These are phyloP conservation scores for Xylogone sp. DNA, from an alignment of 2,329 filamentous ascomycete species.

Conservation along the genomic window DNA sequence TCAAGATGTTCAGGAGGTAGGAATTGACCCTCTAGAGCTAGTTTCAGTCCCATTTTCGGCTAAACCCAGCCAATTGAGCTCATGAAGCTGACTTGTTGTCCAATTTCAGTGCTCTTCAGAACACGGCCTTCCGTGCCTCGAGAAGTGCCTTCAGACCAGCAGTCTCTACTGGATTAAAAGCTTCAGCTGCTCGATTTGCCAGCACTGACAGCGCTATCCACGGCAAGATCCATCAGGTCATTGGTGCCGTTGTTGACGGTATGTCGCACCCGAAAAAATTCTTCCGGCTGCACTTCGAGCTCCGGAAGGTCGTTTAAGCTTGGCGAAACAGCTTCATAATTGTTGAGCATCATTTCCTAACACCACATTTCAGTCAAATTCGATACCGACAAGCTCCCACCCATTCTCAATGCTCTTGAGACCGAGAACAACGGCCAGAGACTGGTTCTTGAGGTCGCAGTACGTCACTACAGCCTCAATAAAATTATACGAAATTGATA, in stretches of 20 bases:
- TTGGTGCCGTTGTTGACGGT: slow-evolving; percentile 99
- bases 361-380: slow-evolving; percentile 75
- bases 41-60: slow-evolving; percentile 7
- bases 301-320: slow-evolving; percentile 14
- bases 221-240: slow-evolving; percentile 78
- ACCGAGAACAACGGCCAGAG: slow-evolving; percentile 90
- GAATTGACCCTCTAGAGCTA: slow-evolving; percentile 35
- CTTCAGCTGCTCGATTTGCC: slow-evolving; percentile 47
- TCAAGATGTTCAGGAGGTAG: slow-evolving; percentile 82
- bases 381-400: slow-evolving; percentile 85
- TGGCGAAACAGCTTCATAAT: slow-evolving; percentile 11
- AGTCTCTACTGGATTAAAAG: slow-evolving; percentile 50
- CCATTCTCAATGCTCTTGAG: slow-evolving; percentile 96
- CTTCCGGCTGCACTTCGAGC: slow-evolving; percentile 19
- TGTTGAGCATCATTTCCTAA: slow-evolving; percentile 24
- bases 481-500: slow-evolving; percentile 10
- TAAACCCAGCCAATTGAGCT: slow-evolving; percentile 39
- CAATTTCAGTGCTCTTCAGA: slow-evolving; percentile 58
- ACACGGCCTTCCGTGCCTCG: slow-evolving; percentile 56
- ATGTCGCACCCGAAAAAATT: slow-evolving; percentile 45
- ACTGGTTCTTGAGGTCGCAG: slow-evolving; percentile 93
- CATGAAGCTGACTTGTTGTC: neutral
- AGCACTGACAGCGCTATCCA: slow-evolving; percentile 54
- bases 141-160: slow-evolving; percentile 56
- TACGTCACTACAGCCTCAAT: slow-evolving; percentile 48